phyloP scores from a whole-genome alignment of 345 rosid genomes.

The Ceriops decandra region DNA sequence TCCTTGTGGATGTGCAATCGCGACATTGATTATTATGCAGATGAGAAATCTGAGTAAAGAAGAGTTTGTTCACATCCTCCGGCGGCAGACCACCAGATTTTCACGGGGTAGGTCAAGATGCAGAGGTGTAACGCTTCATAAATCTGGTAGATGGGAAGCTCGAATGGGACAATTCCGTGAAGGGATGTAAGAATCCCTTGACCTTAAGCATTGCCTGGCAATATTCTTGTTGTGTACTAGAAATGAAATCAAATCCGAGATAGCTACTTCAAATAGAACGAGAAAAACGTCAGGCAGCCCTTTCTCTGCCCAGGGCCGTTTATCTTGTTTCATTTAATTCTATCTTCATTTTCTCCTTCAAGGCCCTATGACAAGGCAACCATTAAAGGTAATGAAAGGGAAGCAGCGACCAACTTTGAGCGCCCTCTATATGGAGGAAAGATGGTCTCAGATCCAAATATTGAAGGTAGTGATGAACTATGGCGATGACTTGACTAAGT shows the following conservation, averaged over 20 bases:
- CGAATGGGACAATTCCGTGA: slow-evolving; percentile 24
- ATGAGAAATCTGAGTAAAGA: slow-evolving; percentile 18
- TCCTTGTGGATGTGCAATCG: neutral
- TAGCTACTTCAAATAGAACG: slow-evolving; percentile 2
- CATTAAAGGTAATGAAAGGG: slow-evolving; percentile 35
- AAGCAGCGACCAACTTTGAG: slow-evolving; percentile 32
- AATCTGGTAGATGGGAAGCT: slow-evolving; percentile 24
- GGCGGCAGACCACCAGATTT: slow-evolving; percentile 15
- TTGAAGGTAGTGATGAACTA: slow-evolving; percentile 43
- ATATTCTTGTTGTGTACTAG: neutral
- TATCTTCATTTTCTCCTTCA: slow-evolving; percentile 44
- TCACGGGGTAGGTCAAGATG: slow-evolving; percentile 16
- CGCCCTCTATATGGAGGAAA: slow-evolving; percentile 55
- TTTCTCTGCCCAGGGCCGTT: slow-evolving; percentile 43
- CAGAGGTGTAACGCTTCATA: slow-evolving; percentile 17
- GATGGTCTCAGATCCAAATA: slow-evolving; percentile 31
- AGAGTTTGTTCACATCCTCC: slow-evolving; percentile 26
- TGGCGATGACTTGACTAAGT: neutral
- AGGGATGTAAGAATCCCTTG: slow-evolving; percentile 15
- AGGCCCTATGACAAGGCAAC: slow-evolving; percentile 97
- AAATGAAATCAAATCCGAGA: neutral
- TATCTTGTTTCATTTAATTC: slow-evolving; percentile 9
- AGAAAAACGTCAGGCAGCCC: neutral
- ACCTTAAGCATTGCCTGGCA: neutral
- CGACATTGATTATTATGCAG: slow-evolving; percentile 14